These are phyloP conservation scores for peach (Prunus persica) DNA, from an alignment of 306 rosid species.

Conservation along the genomic window Prunus_persica_NCBIv2 NC_034012.1:2420001-2420500, in stretches of 20 bases:
- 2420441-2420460: not conserved
- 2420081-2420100: slow-evolving; percentile 45
- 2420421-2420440: not conserved
- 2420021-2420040: slow-evolving; percentile 1
- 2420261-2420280: not conserved
- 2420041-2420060: not conserved
- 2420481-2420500: not conserved
- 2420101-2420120: slow-evolving; percentile 92
- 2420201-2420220: slow-evolving; percentile 37
- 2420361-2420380: slow-evolving; percentile 6
- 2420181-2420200: slow-evolving; percentile 70
- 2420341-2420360: not conserved
- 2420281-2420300: slow-evolving; percentile 9
- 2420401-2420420: not conserved
- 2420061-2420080: slow-evolving; percentile 35
- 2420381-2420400: not conserved
- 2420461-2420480: not conserved
- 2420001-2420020: not conserved
- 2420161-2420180: slow-evolving; percentile 64
- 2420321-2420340: no score
- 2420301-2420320: slow-evolving; percentile 6
- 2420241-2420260: not conserved
- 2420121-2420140: slow-evolving; percentile 80
- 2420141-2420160: slow-evolving; percentile 63
- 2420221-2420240: slow-evolving; percentile 16